Evolutionary conservation across 345 rosid genomes (phyloP).

Genomic region (Pistacia vera): DNA sequence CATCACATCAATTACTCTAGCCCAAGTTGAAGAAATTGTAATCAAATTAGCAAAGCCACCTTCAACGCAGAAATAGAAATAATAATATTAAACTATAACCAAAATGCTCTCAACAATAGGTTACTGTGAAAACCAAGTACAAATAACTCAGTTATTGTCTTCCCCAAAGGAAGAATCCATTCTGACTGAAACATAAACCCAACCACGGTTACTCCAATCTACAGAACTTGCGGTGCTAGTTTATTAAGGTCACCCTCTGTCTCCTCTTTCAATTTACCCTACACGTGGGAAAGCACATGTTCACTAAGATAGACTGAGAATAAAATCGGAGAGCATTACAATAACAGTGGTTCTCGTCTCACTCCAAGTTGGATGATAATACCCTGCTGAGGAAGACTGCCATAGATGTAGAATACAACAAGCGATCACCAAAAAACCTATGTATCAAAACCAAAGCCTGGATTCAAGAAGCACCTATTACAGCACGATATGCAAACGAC

Average conservation of each 20-base stretch:
- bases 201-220: constrained; percentile 59
- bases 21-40: constrained; percentile 96
- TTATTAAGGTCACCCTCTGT: constrained; percentile 25
- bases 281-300: constrained; percentile 16
- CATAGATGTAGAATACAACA: constrained; percentile 71
- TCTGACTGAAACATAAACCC: constrained; percentile 79
- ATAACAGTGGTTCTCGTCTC: constrained; percentile 10
- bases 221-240: constrained; percentile 31
- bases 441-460: constrained; percentile 95
- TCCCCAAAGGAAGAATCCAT: constrained; percentile 94
- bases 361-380: constrained; percentile 51
- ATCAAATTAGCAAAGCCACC: constrained; percentile 90
- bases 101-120: not conserved
- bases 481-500: constrained; percentile 6
- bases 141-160: constrained; percentile 17
- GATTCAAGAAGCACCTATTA: constrained; percentile 48
- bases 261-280: constrained; percentile 49
- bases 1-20: constrained; percentile 91
- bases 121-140: constrained; percentile 4
- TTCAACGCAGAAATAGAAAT: constrained; percentile 25
- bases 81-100: not conserved
- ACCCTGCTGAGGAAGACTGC: constrained; percentile 59
- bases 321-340: not conserved
- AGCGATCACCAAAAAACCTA: constrained; percentile 89
- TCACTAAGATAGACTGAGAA: not conserved